Conservation (phyloP, 495 filamentous ascomycete species). For the Usnea hakonensis region DNA sequence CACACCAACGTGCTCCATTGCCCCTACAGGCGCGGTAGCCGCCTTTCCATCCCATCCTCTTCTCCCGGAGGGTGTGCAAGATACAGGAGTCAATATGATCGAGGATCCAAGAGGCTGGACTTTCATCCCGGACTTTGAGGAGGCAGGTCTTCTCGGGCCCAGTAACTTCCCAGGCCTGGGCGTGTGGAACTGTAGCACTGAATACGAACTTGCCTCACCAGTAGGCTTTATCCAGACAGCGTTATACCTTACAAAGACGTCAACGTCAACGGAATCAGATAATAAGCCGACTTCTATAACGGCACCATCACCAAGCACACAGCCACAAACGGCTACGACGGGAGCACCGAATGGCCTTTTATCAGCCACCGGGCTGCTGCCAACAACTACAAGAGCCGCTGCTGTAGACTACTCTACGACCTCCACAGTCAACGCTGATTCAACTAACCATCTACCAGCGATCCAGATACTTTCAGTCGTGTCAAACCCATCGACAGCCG, state of each 20-base stretch:
- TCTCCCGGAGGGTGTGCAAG: neutral
- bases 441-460: too few species aligned
- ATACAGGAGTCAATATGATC: neutral
- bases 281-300: neutral
- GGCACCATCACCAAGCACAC: neutral
- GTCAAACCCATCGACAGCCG: neutral
- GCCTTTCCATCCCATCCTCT: slow-evolving; percentile 12
- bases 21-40: neutral
- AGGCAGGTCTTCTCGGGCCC: neutral
- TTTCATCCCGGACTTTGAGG: too few species aligned
- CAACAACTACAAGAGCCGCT: neutral
- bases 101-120: slow-evolving; percentile 16
- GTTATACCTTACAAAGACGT: slow-evolving; percentile 13
- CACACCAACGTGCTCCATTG: slow-evolving; percentile 1
- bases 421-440: neutral
- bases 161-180: slow-evolving; percentile 7
- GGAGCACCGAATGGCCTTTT: too few species aligned
- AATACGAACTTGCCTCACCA: neutral
- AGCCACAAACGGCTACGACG: neutral
- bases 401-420: neutral
- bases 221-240: neutral
- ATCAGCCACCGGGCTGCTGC: neutral
- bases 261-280: slow-evolving; percentile 11
- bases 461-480: neutral
- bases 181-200: neutral